phyloP scores from a whole-genome alignment of 2,329 filamentous ascomycete species.

The Penicillium brasilianum region DNA sequence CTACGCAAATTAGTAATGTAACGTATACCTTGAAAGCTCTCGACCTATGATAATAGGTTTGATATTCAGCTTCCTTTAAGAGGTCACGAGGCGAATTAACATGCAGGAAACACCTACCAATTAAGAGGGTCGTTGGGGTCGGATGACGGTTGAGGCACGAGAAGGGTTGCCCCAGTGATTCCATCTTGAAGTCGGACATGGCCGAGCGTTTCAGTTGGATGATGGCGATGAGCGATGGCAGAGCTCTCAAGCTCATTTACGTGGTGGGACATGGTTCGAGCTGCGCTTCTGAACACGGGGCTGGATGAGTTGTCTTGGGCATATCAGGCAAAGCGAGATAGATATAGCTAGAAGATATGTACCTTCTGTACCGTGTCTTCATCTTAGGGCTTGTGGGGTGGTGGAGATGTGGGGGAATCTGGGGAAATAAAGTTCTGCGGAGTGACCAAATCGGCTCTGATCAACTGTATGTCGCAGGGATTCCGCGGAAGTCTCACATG shows the following conservation, averaged over 20 bases:
- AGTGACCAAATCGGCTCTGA: not conserved
- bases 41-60: not conserved
- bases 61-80: not conserved
- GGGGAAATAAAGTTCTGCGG: not conserved
- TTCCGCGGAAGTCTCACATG: not conserved
- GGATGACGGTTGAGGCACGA: not conserved
- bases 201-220: not conserved
- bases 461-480: not conserved
- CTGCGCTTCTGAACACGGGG: not conserved
- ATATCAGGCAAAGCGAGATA: not conserved
- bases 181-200: not conserved
- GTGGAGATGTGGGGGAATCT: not conserved
- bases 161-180: not conserved
- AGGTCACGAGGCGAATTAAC: not conserved
- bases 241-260: not conserved
- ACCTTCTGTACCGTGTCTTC: not conserved
- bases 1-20: not conserved
- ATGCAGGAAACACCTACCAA: not conserved
- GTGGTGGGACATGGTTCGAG: not conserved
- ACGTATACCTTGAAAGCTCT: not conserved
- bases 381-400: not conserved
- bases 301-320: not conserved
- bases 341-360: not conserved
- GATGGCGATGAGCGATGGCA: not conserved
- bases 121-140: not conserved